Evolutionary conservation across 1,284 basidiomycete species (phyloP), one percentile per base, ranked within the genome.

Genomic region (Puccinia horiana): DNA sequence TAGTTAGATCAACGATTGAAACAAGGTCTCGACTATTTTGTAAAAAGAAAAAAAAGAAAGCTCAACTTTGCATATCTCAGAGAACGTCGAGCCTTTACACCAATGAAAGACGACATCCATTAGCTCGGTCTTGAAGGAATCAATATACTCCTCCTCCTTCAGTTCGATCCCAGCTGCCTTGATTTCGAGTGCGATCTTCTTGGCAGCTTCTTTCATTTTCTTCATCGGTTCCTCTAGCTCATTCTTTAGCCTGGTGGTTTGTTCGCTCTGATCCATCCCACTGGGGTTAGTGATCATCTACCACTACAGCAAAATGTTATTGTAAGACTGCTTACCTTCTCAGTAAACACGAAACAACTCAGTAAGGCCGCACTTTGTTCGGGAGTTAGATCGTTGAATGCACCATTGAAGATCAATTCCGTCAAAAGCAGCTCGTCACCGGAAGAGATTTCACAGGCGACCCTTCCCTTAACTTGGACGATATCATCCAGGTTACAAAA

Each of bases 41-140:
- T n/a, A 23, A 5, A 69, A 2, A 1, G n/a, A 52, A n/a, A 23
- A 44, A 42, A 40, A 56, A 70, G 26, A 16, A 73, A 20, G 4
- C 83, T 90, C 72, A 78, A 94, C 94, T 91, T 98, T 97, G 90
- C 94, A 95, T 83, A 98, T 95, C 56, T 99, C 96, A 0, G 93
- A 89, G 88, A 99, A 99, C 47, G 94, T 94, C n/a, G 94, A 93
- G 0, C 97, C 97, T 47, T 94, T 92, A 88, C 96, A 99, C 97
- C 97, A 99, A 85, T 95, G 93, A 82, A 96, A 90, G 29, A 99
- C 96, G 5, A 93, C 93, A 84, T 98, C 96, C 94, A 98, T 98
- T 82, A 99, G 91, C 86, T 98, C 96, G 40, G 98, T 94, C 87
- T 98, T 98, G 92, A 99, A 99, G 23, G 92, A 93, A 82, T 92